Evolutionary conservation across 2,329 filamentous ascomycete genomes (phyloP), one percentile per base, ranked within the genome.

Genomic region (Sporothrix dimorphospora): DNA sequence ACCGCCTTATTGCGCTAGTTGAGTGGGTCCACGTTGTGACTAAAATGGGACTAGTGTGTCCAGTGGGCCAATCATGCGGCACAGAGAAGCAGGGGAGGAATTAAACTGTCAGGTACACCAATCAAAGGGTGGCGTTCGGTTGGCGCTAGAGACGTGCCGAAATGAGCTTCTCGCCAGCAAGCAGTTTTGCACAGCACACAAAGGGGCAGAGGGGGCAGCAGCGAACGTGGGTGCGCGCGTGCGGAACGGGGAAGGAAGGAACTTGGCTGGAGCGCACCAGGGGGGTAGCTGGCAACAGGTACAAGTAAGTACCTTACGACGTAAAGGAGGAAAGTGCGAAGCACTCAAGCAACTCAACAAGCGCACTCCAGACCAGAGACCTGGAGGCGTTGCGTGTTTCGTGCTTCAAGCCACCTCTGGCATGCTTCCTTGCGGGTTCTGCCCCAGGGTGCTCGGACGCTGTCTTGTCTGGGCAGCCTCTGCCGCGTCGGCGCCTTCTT

Each of bases 21-120:
- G 3, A 19, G 69, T 45, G 69, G 69, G 59, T 45, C 69, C 5
- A 7, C 19, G 5, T 24, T 42, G 21, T 27, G 19, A 27, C 34
- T 45, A 45, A 27, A 65, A 45, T 24, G 11, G 59, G 38, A 65
- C 38, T 42, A 27, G 59, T 45, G 1, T 21, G 21, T 40, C 42
- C 24, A 11, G 24, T 19, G 5, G 53, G 1, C 70, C 70, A 72
- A 72, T 68, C 40, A 69, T 16, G 38, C 5, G 19, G 24, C 11
- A 19, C 49, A 27, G 1, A 4, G 42, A 27, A 9, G 24, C 42
- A 11, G 47, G 51, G 40, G 7, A 51, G 40, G 63, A 61, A 61
- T 72, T 51, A 24, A 24, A 8, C 61, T 47, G 45, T 59, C 73
- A 74, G 73, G 73, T 53, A 74, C 73, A 71, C 73, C 73, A 74